phyloP scores from a whole-genome alignment of 2,329 filamentous ascomycete species.

The Shiraia bambusicola region DNA sequence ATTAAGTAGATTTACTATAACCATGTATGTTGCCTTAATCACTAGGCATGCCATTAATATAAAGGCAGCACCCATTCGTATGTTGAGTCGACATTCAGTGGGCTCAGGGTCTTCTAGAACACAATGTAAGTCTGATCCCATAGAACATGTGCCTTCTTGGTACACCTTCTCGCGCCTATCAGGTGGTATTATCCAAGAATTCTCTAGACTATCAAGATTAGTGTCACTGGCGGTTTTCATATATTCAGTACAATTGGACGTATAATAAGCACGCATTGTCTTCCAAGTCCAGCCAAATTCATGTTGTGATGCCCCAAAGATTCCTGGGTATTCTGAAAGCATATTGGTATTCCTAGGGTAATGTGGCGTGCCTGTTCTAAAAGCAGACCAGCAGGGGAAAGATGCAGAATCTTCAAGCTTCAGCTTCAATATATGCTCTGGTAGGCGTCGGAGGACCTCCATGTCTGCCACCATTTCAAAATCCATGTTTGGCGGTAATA shows the following conservation, averaged over 20 bases:
- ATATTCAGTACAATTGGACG: no score
- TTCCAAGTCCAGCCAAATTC: neutral
- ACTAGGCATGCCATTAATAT: constrained; percentile 25
- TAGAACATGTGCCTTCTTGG: constrained; percentile 14
- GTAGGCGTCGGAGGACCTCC: no score
- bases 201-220: no score
- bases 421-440: no score
- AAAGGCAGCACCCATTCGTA: constrained; percentile 35
- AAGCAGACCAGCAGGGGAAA: constrained; percentile 28
- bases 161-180: no score
- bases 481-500: constrained; percentile 12
- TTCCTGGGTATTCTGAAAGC: constrained; percentile 4
- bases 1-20: constrained; percentile 24
- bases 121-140: constrained; percentile 12
- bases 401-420: constrained; percentile 6
- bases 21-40: constrained; percentile 35
- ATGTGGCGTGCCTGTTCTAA: constrained; percentile 23
- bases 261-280: neutral
- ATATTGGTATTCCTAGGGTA: constrained; percentile 8
- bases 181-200: no score
- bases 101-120: constrained; percentile 9
- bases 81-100: constrained; percentile 28
- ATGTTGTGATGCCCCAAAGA: constrained; percentile 1
- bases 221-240: no score
- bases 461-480: constrained; percentile 12